A percentile compares a stretch with the other conserved stretches of the same genome.
Conservation (phyloP, 306 rosid species). For the Corylus heterophylla region DNA sequence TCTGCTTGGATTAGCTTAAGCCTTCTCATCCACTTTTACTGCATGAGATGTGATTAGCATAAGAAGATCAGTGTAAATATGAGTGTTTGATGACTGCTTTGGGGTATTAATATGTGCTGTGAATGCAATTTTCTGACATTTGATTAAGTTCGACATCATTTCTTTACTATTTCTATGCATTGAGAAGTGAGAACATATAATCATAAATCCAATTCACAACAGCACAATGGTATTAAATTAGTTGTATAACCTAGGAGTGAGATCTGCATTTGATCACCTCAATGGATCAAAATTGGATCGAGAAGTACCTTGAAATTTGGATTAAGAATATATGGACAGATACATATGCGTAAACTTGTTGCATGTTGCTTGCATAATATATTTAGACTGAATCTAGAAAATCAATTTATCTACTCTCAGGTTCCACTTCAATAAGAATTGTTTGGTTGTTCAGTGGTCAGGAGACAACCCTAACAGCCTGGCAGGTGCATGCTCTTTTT, state of each 20-base stretch:
- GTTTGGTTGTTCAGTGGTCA: conserved; percentile 88
- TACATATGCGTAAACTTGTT: too few species aligned
- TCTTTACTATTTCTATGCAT: conserved; percentile 13
- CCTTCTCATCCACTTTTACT: neutral
- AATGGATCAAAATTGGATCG: neutral
- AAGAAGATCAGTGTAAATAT: neutral
- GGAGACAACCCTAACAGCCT: conserved; percentile 99
- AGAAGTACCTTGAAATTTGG: neutral
- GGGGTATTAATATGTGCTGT: neutral
- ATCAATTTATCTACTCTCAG: conserved; percentile 33
- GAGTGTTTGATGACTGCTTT: neutral
- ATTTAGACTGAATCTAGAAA: conserved; percentile 6
- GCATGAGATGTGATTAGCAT: neutral
- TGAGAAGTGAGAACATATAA: conserved; percentile 3
- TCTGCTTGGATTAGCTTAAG: neutral
- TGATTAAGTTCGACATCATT: neutral
- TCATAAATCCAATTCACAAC: neutral
- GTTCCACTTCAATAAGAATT: conserved; percentile 65
- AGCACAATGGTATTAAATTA: neutral
- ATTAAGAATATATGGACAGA: neutral
- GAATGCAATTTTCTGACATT: neutral
- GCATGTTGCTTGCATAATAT: neutral
- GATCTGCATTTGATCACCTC: conserved; percentile 6
- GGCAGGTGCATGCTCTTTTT: conserved; percentile 64
- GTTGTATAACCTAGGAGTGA: conserved; percentile 9